Evolutionary conservation across 805 yeast species (phyloP).

Genomic region (Metschnikowia lunata): DNA sequence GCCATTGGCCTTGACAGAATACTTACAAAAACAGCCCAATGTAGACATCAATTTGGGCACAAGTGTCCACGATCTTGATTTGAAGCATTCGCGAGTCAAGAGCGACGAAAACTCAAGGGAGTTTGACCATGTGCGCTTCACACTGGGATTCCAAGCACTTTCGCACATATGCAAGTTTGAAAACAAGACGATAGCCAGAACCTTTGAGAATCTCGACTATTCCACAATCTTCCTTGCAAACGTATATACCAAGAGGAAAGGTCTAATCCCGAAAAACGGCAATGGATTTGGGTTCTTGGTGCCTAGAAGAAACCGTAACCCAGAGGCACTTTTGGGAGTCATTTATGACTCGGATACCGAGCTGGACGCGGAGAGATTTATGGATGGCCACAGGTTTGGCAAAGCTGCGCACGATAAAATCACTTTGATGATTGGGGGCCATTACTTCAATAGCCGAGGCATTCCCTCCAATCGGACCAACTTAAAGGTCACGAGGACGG

Average conservation of each 20-base stretch:
- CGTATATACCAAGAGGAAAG: constrained; percentile 44
- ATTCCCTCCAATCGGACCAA: constrained; percentile 29
- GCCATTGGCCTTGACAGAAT: constrained; percentile 40
- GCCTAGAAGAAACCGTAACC: constrained; percentile 50
- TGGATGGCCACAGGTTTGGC: constrained; percentile 13
- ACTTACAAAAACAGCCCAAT: constrained; percentile 37
- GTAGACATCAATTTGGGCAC: constrained; percentile 34
- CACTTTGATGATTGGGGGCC: constrained; percentile 92
- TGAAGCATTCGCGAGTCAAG: constrained; percentile 12
- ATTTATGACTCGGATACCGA: constrained; percentile 88
- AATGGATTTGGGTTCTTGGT: constrained; percentile 87
- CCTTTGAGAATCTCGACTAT: constrained; percentile 31
- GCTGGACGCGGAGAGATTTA: constrained; percentile 33
- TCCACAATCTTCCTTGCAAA: constrained; percentile 63
- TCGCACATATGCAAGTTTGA: constrained; percentile 21
- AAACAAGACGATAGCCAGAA: constrained; percentile 3
- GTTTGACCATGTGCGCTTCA: constrained; percentile 58
- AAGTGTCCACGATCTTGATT: constrained; percentile 20
- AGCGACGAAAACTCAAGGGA: not conserved
- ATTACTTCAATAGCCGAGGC: constrained; percentile 33
- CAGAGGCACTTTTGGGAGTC: constrained; percentile 69
- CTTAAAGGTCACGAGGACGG: constrained; percentile 24
- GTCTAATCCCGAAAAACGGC: constrained; percentile 30
- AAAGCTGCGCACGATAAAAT: constrained; percentile 53
- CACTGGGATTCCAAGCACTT: constrained; percentile 46